phyloP scores from a whole-genome alignment of 225 moss, liverwort and hornwort species.

The Sphagnum contortum region DNA sequence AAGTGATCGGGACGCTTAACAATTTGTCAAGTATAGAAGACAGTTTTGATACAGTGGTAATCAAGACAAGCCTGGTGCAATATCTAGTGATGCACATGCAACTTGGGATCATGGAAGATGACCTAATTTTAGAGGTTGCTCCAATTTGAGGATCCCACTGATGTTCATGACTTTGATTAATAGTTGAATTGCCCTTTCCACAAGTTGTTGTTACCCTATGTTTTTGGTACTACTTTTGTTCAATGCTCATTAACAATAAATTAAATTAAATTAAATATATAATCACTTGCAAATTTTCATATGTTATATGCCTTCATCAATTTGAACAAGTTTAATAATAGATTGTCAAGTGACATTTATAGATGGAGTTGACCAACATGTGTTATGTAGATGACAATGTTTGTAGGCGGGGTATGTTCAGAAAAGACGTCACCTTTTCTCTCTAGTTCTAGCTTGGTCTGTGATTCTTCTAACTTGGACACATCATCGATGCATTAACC shows the following conservation, averaged over 20 bases:
- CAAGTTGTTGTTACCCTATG: not conserved
- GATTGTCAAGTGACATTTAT: not conserved
- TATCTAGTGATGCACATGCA: constrained; percentile 24
- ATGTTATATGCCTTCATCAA: not conserved
- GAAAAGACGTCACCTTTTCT: constrained; percentile 13
- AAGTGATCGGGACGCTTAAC: constrained; percentile 36
- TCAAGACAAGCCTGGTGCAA: constrained; percentile 19
- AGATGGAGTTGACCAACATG: not conserved
- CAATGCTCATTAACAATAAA: too few relatives aligned
- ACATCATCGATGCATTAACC: not conserved
- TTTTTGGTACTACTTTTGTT: not conserved
- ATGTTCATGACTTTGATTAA: not conserved
- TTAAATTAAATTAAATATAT: not conserved
- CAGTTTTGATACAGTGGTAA: constrained; percentile 17
- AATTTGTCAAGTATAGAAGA: constrained; percentile 14
- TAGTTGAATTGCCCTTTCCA: not conserved
- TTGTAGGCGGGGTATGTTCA: constrained; percentile 27
- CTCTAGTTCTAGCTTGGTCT: constrained; percentile 25
- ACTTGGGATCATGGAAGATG: constrained; percentile 25
- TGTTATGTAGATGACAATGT: constrained; percentile 20
- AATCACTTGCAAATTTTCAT: not conserved
- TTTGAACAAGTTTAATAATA: not conserved
- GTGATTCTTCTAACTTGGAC: not conserved
- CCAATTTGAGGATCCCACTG: not conserved
- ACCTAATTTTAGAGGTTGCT: constrained; percentile 31